These are phyloP conservation scores for Boletus rubescentipes DNA, from an alignment of 768 basidiomycete genomes.

Conservation along the genomic window DNA sequence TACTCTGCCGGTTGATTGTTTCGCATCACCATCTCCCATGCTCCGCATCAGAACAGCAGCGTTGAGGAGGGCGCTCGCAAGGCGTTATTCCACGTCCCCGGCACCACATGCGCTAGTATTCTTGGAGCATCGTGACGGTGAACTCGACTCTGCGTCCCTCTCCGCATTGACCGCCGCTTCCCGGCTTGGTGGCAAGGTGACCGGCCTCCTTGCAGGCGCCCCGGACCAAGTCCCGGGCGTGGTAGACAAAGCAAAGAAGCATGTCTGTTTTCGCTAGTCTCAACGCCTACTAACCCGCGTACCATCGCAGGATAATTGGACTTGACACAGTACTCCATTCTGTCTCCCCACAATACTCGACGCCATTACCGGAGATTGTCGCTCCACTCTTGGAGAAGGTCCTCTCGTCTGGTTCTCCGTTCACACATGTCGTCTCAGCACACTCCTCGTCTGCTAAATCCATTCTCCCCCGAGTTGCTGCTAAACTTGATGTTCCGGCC, in stretches of 20 bases:
- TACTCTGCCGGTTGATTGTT: background rate
- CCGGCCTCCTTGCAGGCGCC: slow-evolving; percentile 71
- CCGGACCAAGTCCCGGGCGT: slow-evolving; percentile 64
- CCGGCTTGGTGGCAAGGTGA: slow-evolving; percentile 82
- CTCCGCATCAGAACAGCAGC: slow-evolving; percentile 18
- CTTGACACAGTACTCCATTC: slow-evolving; percentile 68
- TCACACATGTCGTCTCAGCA: slow-evolving; percentile 89
- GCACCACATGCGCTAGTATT: slow-evolving; percentile 82
- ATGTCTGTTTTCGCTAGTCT: slow-evolving; percentile 22
- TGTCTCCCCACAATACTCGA: slow-evolving; percentile 64
- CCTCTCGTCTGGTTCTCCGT: slow-evolving; percentile 59
- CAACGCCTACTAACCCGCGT: slow-evolving; percentile 3
- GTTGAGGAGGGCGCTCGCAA: slow-evolving; percentile 33
- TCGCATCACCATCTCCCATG: slow-evolving; percentile 10
- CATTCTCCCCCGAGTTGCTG: slow-evolving; percentile 89
- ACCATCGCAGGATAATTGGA: slow-evolving; percentile 56
- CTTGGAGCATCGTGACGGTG: slow-evolving; percentile 81
- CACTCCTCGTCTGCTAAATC: slow-evolving; percentile 94
- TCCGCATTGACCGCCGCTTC: slow-evolving; percentile 91
- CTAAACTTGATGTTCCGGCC: slow-evolving; percentile 83
- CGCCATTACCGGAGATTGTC: slow-evolving; percentile 71
- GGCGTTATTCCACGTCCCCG: slow-evolving; percentile 55
- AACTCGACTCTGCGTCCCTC: slow-evolving; percentile 80
- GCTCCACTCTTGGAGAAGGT: slow-evolving; percentile 81
- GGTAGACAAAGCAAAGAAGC: slow-evolving; percentile 82